Evolutionary conservation across 495 filamentous ascomycete species (phyloP).

Genomic region (Aspergillus cavernicola): DNA sequence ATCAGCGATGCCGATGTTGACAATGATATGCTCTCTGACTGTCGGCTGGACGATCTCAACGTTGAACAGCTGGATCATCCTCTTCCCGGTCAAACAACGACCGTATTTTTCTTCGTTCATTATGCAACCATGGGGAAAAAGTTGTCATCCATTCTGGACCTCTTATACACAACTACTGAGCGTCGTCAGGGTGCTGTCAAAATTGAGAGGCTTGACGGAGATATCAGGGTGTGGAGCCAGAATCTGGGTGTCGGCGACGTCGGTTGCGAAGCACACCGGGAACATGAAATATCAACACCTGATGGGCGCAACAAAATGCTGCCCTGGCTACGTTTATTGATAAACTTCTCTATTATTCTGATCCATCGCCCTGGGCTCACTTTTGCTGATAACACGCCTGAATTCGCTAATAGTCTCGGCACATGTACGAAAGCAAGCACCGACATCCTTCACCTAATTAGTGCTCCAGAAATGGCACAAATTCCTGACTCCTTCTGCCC

Average conservation of each 20-base stretch:
- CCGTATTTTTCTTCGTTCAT: too few relatives aligned
- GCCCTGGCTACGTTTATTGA: not conserved
- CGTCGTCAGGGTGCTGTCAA: too few relatives aligned
- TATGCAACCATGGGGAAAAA: too few relatives aligned
- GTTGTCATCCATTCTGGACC: too few relatives aligned
- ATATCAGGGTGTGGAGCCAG: conserved; percentile 1
- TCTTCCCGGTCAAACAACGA: too few relatives aligned
- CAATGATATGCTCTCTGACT: too few relatives aligned
- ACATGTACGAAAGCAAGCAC: not conserved
- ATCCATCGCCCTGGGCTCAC: conserved; percentile 1
- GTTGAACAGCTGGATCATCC: too few relatives aligned
- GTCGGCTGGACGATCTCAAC: too few relatives aligned
- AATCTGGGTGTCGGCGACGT: not conserved
- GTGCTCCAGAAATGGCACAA: not conserved
- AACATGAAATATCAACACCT: not conserved
- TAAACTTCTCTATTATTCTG: not conserved
- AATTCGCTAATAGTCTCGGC: not conserved
- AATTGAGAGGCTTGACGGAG: not conserved
- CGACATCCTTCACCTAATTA: not conserved
- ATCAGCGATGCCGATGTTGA: too few relatives aligned
- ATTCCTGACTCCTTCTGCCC: too few relatives aligned
- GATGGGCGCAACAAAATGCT: not conserved
- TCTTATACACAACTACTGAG: too few relatives aligned
- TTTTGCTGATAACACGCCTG: not conserved
- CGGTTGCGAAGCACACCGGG: not conserved